A percentile compares a stretch with the other conserved stretches of the same genome.
Evolutionary conservation across 1,139 yeast species (phyloP).

Genomic region (Candida sp.): DNA sequence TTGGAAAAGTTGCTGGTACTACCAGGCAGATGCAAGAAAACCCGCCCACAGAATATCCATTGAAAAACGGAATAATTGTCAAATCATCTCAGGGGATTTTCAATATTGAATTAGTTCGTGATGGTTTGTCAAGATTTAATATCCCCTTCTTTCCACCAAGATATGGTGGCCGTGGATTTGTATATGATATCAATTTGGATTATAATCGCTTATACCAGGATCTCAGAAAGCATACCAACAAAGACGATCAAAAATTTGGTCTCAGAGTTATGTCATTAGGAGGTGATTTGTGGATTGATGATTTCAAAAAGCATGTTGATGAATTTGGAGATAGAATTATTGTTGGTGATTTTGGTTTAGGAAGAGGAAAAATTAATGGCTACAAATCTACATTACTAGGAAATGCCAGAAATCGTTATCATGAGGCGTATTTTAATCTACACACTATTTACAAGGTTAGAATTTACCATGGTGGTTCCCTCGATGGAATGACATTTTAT

Average conservation of each 20-base stretch:
- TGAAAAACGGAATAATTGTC: constrained; percentile 41
- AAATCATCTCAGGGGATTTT: constrained; percentile 65
- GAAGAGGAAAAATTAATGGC: constrained; percentile 35
- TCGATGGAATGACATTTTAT: constrained; percentile 63
- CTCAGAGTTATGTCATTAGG: constrained; percentile 46
- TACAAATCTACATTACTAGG: constrained; percentile 48
- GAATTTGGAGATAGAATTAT: constrained; percentile 14
- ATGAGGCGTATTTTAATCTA: constrained; percentile 28
- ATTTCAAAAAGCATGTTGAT: constrained; percentile 23
- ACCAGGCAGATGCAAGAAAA: constrained; percentile 18
- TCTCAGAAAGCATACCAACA: constrained; percentile 22
- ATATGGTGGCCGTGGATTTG: constrained; percentile 61
- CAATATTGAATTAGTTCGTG: constrained; percentile 61
- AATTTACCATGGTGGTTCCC: constrained; percentile 67
- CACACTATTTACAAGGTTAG: constrained; percentile 43
- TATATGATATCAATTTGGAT: constrained; percentile 45
- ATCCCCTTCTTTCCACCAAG: constrained; percentile 56
- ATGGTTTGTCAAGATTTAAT: constrained; percentile 63
- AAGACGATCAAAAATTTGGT: constrained; percentile 35
- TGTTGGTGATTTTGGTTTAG: constrained; percentile 41
- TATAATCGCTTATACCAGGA: constrained; percentile 41
- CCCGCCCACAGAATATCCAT: constrained; percentile 17
- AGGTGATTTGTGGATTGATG: constrained; percentile 32
- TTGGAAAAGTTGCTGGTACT: constrained; percentile 27
- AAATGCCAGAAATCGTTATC: constrained; percentile 13